Base-by-base conservation (phyloP, 345 rosid species). In the Erucastrum elatum region DNA sequence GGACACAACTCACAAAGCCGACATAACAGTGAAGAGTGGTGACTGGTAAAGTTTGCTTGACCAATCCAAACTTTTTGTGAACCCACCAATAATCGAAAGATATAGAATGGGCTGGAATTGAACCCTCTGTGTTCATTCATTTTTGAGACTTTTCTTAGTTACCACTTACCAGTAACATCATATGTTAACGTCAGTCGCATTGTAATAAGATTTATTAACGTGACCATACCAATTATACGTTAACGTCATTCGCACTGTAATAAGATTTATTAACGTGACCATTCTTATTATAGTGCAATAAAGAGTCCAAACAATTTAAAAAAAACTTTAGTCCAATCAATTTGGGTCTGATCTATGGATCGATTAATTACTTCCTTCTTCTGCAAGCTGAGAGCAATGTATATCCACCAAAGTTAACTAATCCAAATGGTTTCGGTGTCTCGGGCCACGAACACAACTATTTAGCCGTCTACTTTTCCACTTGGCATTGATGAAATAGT, bases 131-230 rank as follows among this genome's bases (percentile, higher is more conserved):
- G 30, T 63, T 46, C 26, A 39, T 60, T 64, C 39, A 72, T 13
- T 72, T 27, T 33, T 29, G n/a, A 41, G 10, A 13, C 9, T 49
- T 63, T 62, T 35, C 4, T 63, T 64, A 21, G 21, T 21, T 21
- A 21, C 21, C 34, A 41, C 65, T 61, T 79, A 74, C 25, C 26
- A 60, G 78, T 79, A 79, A 79, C 78, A 79, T 79, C 82, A 79
- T 33, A 79, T 70, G 82, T 72, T 66, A 72, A 78, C 73, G 59
- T 77, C 81, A 77, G 44, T 77, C 17, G 60, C 35, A 64, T 13
- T 71, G 59, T 71, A 65, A 55, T 55, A 71, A 77, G 29, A 77
- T 37, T 67, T 76, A 62, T 71, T 37, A 77, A 64, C 67, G 76
- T 77, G 81, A 39, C 72, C 72, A 55, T 39, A 71, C 8, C 37